Percentiles rank a stretch among this genome's conserved stretches.
These are phyloP conservation scores for Paraphysoderma sedebokerense DNA, from an alignment of 371 early-diverging fungal species.

Conservation along the genomic window DNA sequence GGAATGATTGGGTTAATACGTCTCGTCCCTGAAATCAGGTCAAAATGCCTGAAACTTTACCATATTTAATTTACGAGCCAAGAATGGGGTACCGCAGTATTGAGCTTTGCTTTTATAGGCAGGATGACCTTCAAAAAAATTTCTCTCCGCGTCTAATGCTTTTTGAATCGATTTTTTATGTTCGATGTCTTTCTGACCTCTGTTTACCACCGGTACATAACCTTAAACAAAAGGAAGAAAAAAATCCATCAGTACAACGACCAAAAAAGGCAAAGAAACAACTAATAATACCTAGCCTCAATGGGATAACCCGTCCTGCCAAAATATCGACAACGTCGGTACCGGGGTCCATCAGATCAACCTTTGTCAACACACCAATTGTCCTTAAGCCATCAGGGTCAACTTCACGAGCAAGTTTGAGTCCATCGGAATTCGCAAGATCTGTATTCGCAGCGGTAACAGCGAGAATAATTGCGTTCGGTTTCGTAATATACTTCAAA, in stretches of 20 bases:
- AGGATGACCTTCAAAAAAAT: slow-evolving; percentile 84
- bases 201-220: slow-evolving; percentile 89
- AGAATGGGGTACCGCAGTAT: slow-evolving; percentile 96
- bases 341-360: slow-evolving; percentile 99
- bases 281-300: slow-evolving; percentile 58
- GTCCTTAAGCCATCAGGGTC: slow-evolving; percentile 95
- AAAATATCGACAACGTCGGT: slow-evolving; percentile 98
- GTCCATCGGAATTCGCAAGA: slow-evolving; percentile 97
- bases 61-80: slow-evolving; percentile 88
- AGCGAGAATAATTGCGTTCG: slow-evolving; percentile 93
- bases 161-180: slow-evolving; percentile 65
- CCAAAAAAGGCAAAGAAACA: neutral
- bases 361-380: slow-evolving; percentile 97
- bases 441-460: slow-evolving; percentile 97
- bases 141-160: slow-evolving; percentile 76
- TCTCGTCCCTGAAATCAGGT: no score
- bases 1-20: no score
- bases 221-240: slow-evolving; percentile 21
- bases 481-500: slow-evolving; percentile 81
- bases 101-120: slow-evolving; percentile 88
- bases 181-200: slow-evolving; percentile 93
- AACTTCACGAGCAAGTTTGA: slow-evolving; percentile 89
- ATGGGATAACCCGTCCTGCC: slow-evolving; percentile 88
- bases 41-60: slow-evolving; percentile 30
- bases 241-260: neutral